Percentiles rank a stretch among this genome's conserved stretches.
Conservation (phyloP, 306 rosid genomes). For the Casuarina cunninghamiana region DNA sequence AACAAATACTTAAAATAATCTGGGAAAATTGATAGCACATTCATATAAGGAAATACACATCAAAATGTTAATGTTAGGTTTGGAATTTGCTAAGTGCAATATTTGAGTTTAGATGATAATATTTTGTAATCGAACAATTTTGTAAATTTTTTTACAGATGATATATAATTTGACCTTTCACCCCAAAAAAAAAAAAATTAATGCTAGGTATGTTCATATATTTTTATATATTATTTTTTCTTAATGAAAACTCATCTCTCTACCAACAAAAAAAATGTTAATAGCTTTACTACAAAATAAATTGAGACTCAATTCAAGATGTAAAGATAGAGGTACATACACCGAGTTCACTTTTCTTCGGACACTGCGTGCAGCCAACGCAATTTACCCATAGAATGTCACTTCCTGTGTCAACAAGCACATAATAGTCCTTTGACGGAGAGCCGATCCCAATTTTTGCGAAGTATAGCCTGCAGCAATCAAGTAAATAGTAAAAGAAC, state of each 20-base stretch:
- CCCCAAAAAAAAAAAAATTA: too few relatives aligned
- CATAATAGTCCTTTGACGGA: conserved; percentile 69
- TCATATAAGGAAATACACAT: conserved; percentile 1
- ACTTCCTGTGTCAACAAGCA: conserved; percentile 33
- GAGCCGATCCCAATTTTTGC: conserved; percentile 78
- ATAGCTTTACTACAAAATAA: not conserved
- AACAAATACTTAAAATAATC: conserved; percentile 18
- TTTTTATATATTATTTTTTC: too few relatives aligned
- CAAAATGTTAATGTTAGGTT: not conserved
- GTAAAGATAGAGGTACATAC: conserved; percentile 45
- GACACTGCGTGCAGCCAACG: conserved; percentile 66
- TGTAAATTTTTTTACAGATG: too few relatives aligned
- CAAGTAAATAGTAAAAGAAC: conserved; percentile 19
- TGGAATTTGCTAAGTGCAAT: too few relatives aligned
- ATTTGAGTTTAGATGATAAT: too few relatives aligned
- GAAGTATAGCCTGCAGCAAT: conserved; percentile 63
- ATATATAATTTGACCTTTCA: too few relatives aligned
- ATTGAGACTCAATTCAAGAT: not conserved
- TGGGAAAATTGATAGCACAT: conserved; percentile 12
- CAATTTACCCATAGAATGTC: conserved; percentile 88
- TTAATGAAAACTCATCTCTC: too few relatives aligned
- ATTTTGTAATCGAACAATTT: too few relatives aligned
- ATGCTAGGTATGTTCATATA: not conserved
- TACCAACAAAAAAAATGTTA: too few relatives aligned
- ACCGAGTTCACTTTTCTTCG: conserved; percentile 63